Conservation (phyloP, 2,329 filamentous ascomycete genomes). For the Grosmannia serpens region DNA sequence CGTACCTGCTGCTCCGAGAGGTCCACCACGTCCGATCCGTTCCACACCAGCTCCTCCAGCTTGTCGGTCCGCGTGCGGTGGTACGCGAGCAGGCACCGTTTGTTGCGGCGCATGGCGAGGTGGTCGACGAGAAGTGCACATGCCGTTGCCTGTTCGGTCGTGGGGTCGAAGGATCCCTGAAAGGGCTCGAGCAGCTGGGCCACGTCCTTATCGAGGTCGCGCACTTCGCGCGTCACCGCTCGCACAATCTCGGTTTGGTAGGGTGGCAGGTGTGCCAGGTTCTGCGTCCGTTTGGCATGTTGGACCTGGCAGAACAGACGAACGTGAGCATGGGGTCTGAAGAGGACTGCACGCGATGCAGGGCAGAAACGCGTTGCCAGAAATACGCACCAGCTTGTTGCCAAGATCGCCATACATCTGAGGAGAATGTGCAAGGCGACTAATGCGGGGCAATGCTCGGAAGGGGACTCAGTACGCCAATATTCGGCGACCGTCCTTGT, state of each 20-base stretch:
- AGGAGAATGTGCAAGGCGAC: too few relatives aligned
- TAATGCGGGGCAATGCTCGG: background rate
- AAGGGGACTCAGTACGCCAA: background rate
- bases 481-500: background rate
- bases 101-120: constrained; percentile 89
- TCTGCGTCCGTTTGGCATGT: constrained; percentile 90
- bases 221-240: constrained; percentile 77
- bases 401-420: constrained; percentile 79
- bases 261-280: constrained; percentile 72
- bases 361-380: background rate
- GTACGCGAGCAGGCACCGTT: constrained; percentile 88
- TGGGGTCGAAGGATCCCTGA: constrained; percentile 74
- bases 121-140: constrained; percentile 89
- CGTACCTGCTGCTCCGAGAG: constrained; percentile 45
- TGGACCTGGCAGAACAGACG: constrained; percentile 51
- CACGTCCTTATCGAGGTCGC: constrained; percentile 83
- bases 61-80: constrained; percentile 85
- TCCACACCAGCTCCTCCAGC: constrained; percentile 89
- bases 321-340: background rate
- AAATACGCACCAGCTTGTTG: constrained; percentile 60
- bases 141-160: constrained; percentile 69
- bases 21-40: constrained; percentile 72
- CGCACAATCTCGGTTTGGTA: constrained; percentile 91
- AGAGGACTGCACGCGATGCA: background rate
- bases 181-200: constrained; percentile 69